Evolutionary conservation across 768 basidiomycete genomes (phyloP).

Genomic region (Tephrocybe rancida): DNA sequence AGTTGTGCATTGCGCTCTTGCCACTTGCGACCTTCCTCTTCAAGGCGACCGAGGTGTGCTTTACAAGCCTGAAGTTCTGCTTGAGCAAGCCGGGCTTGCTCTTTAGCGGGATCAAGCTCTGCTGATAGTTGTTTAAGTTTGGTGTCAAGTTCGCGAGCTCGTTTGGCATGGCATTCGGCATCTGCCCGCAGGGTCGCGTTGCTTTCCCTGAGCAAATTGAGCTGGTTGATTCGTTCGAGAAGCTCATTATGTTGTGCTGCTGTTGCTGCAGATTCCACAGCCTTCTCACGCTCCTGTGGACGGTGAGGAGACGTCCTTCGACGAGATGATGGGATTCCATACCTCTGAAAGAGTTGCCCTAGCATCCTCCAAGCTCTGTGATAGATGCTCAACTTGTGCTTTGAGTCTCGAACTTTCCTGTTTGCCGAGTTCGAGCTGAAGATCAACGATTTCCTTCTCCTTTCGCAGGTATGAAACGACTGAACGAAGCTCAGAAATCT

Average conservation of each 20-base stretch:
- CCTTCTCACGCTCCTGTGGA: constrained; percentile 77
- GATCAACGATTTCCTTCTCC: constrained; percentile 91
- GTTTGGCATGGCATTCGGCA: constrained; percentile 69
- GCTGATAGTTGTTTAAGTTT: constrained; percentile 58
- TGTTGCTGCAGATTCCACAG: constrained; percentile 68
- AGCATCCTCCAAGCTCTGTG: constrained; percentile 70
- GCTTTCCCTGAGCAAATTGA: constrained; percentile 86
- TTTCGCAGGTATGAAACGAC: constrained; percentile 83
- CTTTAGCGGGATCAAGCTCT: constrained; percentile 76
- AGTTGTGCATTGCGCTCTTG: constrained; percentile 83
- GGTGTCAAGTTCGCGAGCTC: constrained; percentile 64
- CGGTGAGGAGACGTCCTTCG: not conserved
- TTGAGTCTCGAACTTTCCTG: constrained; percentile 77
- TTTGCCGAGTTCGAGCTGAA: constrained; percentile 79
- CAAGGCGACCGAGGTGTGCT: constrained; percentile 66
- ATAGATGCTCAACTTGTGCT: constrained; percentile 73
- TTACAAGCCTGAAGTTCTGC: constrained; percentile 78
- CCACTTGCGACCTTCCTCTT: constrained; percentile 80
- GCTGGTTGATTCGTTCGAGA: constrained; percentile 83
- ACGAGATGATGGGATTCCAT: constrained; percentile 10
- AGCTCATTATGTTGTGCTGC: constrained; percentile 83
- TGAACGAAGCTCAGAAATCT: constrained; percentile 72
- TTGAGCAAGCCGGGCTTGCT: constrained; percentile 62
- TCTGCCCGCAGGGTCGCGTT: constrained; percentile 85
- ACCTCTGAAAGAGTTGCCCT: constrained; percentile 74